Base-by-base conservation (phyloP, 2,329 filamentous ascomycete species). In the Aspergillus tamarii region DNA sequence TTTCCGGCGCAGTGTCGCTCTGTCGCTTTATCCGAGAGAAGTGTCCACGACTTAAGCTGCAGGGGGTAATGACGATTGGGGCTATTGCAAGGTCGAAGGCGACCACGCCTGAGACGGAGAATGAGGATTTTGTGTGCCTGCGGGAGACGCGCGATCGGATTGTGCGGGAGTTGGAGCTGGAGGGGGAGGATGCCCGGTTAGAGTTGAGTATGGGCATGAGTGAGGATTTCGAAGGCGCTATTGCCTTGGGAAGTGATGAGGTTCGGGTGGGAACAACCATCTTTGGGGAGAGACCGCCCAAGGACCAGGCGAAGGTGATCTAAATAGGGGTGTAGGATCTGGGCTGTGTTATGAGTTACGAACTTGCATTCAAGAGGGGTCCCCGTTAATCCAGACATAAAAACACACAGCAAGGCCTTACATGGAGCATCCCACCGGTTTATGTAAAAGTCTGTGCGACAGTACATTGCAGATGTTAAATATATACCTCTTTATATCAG, bases 191-290 rank as follows among this genome's bases (percentile, higher is more conserved):
- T 19, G 79, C 82, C n/a, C 84, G 84, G 65, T 76, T 97, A 71
- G 93, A 97, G 82, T 78, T 98, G 79, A 97, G 94, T 79, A 99
- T 99, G 94, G 94, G 94, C 8, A 99, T 99, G 95, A 97, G 93
- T 76, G 89, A 92, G 73, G 95, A 99, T 78, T 99, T 94, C 77
- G 94, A 97, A 82, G 91, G 90, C 9, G 95, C 95, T 0, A 89
- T 98, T 73, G 80, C 79, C 14, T 82, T 93, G 82, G 95, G 95
- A 0, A 97, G 94, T 80, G 85, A 88, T 70, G 93, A 98, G 83
- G 94, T 99, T 7, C 86, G 95, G 63, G 88, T 99, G 10, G 95
- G 95, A 1, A 98, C 93, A 74, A 94, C 92, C 2, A 97, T 99
- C 63, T 99, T 99, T 76, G 95, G 95, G 1, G 82, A 89, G 74